phyloP scores from a whole-genome alignment of 345 rosid genomes.

The Salix caprea region DNA sequence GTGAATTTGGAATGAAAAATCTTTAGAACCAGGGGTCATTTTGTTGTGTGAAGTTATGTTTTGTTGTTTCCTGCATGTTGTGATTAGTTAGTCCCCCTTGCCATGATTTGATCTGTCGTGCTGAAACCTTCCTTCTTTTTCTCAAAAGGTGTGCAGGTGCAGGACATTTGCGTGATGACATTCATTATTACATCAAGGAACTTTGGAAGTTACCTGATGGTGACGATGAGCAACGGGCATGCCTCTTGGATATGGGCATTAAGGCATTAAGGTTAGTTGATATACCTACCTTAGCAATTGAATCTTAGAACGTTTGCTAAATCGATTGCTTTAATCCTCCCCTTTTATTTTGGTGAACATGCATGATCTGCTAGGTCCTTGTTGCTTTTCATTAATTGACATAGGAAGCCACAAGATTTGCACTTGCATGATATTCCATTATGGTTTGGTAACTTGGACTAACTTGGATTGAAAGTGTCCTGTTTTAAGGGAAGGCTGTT shows the following conservation, averaged over 20 bases:
- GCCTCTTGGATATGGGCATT: constrained; percentile 69
- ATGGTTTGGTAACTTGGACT: not conserved
- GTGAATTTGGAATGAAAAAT: not conserved
- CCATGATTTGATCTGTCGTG: constrained; percentile 1
- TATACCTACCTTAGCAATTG: not conserved
- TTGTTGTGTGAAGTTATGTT: not conserved
- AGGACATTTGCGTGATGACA: constrained; percentile 81
- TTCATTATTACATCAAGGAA: constrained; percentile 61
- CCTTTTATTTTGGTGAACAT: not conserved
- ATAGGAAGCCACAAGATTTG: not conserved
- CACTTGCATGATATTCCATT: not conserved
- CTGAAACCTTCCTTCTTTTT: constrained; percentile 17
- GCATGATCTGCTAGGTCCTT: not conserved
- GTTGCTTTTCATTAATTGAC: not conserved
- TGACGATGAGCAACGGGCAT: constrained; percentile 62
- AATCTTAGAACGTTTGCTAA: not conserved
- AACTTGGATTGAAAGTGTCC: not conserved
- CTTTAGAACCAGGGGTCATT: not conserved
- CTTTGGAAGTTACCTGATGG: constrained; percentile 42
- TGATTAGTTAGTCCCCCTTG: not conserved
- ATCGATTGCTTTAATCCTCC: not conserved
- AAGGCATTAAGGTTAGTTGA: constrained; percentile 79
- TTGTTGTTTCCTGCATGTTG: not conserved
- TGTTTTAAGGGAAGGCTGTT: not conserved
- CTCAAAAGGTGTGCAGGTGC: constrained; percentile 78